Conservation (phyloP, 257 asterid species). For the Cinchona pubescens region DNA sequence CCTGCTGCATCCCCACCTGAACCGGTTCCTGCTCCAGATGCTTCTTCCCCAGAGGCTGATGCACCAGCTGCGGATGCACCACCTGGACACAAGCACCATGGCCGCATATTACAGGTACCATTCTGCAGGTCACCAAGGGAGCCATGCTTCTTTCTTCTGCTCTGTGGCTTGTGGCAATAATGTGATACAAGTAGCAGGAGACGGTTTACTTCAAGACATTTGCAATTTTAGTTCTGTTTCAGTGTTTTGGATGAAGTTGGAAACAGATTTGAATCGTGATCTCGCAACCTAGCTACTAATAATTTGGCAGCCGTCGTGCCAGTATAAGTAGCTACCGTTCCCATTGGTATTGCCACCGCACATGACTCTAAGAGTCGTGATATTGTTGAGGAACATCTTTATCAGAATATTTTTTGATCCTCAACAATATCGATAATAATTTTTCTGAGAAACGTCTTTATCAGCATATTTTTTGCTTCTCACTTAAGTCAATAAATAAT, state of each 20-base stretch:
- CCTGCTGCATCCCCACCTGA: slow-evolving; percentile 21
- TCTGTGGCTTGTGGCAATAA: slow-evolving; percentile 8
- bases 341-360: too few species aligned
- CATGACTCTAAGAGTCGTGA: too few species aligned
- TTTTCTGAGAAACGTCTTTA: too few species aligned
- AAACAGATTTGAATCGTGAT: not conserved
- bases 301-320: too few species aligned
- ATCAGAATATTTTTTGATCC: too few species aligned
- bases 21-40: slow-evolving; percentile 22
- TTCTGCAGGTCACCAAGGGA: slow-evolving; percentile 6
- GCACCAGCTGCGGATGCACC: slow-evolving; percentile 32
- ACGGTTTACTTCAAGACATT: not conserved
- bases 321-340: too few species aligned
- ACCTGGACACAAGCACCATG: not conserved
- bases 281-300: not conserved
- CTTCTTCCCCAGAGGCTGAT: slow-evolving; percentile 19
- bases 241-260: slow-evolving; percentile 3
- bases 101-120: not conserved
- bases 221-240: not conserved
- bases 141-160: slow-evolving; percentile 3
- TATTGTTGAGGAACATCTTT: too few species aligned
- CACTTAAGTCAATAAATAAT: too few species aligned
- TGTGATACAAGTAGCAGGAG: not conserved
- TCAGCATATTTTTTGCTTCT: too few species aligned
- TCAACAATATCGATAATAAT: too few species aligned